These are phyloP conservation scores for Barnettozyma vustinii DNA, from an alignment of 805 yeast genomes.

Conservation along the genomic window DNA sequence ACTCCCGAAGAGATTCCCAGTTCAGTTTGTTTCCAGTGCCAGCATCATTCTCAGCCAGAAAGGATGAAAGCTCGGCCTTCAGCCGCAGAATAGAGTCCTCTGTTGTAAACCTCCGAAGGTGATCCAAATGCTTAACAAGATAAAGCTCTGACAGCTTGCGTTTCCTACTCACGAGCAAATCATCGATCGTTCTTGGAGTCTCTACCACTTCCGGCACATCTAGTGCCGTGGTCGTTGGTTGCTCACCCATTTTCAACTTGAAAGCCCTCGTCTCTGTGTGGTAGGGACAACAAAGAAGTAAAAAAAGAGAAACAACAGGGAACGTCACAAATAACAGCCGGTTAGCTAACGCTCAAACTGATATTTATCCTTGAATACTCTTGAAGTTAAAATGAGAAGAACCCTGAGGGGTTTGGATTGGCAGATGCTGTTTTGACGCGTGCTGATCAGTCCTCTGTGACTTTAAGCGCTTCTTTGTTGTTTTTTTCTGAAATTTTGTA, in stretches of 20 bases:
- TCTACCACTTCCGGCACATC: background rate
- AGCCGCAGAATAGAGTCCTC: conserved; percentile 31
- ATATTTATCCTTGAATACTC: background rate
- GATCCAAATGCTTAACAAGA: conserved; percentile 49
- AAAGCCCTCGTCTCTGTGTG: background rate
- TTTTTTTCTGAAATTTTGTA: background rate
- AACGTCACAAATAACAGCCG: background rate
- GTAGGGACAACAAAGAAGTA: background rate
- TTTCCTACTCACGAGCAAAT: conserved; percentile 46
- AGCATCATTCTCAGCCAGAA: conserved; percentile 48
- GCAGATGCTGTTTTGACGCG: background rate
- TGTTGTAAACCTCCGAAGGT: conserved; percentile 36
- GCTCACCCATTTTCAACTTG: background rate
- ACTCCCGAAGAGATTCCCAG: conserved; percentile 18
- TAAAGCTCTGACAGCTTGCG: conserved; percentile 57
- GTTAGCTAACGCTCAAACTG: background rate
- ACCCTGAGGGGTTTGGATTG: background rate
- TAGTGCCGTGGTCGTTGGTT: background rate
- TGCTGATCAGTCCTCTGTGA: background rate
- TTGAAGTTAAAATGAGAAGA: too few relatives aligned
- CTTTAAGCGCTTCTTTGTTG: background rate
- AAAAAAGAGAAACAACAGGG: background rate
- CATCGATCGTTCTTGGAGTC: conserved; percentile 9
- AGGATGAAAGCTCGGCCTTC: conserved; percentile 37
- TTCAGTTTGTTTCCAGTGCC: conserved; percentile 41